These are phyloP conservation scores for Boletus eberwhitei DNA, from an alignment of 768 basidiomycete species.

Conservation along the genomic window DNA sequence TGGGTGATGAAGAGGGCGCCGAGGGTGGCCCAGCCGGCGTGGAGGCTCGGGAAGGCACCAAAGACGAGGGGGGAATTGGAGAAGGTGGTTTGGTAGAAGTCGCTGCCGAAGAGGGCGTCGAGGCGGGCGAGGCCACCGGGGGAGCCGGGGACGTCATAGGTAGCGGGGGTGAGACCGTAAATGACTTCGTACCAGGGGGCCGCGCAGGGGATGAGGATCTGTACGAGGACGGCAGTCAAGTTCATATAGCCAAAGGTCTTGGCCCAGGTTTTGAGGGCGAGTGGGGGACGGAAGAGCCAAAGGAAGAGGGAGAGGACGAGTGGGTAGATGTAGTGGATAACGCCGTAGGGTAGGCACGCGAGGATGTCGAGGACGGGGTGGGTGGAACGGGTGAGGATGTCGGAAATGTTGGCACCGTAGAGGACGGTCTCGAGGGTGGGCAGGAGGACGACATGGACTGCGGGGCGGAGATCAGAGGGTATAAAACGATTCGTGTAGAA, in stretches of 20 bases:
- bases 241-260: conserved; percentile 93
- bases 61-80: conserved; percentile 90
- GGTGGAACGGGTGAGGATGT: conserved; percentile 92
- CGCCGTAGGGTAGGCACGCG: conserved; percentile 97
- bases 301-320: conserved; percentile 81
- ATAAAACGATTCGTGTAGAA: conserved; percentile 89
- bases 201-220: conserved; percentile 88
- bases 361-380: conserved; percentile 89
- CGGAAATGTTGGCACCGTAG: conserved; percentile 97
- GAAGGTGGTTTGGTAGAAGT: conserved; percentile 77
- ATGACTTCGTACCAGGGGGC: conserved; percentile 98
- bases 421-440: conserved; percentile 93
- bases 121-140: conserved; percentile 92
- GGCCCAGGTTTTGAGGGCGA: conserved; percentile 80
- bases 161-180: conserved; percentile 92
- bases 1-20: conserved; percentile 92
- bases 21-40: conserved; percentile 86
- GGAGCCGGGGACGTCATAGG: conserved; percentile 89
- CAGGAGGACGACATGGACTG: conserved; percentile 86
- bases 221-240: conserved; percentile 79
- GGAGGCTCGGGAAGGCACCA: conserved; percentile 94
- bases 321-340: conserved; percentile 84
- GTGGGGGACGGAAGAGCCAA: conserved; percentile 86
- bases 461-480: conserved; percentile 68
- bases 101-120: conserved; percentile 76